Evolutionary conservation across 2,329 filamentous ascomycete species (phyloP).

Genomic region (Chrysosporium queenslandicum): DNA sequence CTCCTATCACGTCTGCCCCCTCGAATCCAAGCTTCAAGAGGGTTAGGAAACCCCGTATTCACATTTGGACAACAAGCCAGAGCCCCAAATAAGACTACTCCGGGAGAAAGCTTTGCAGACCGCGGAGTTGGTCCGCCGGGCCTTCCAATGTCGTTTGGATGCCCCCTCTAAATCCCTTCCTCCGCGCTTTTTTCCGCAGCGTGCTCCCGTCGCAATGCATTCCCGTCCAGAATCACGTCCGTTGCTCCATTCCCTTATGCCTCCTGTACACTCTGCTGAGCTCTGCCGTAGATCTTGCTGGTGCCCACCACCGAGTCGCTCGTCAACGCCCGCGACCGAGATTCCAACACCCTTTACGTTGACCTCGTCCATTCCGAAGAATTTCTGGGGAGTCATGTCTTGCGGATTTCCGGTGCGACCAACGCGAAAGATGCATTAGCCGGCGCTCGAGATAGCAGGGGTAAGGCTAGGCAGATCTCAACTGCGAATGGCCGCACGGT

Average conservation of each 20-base stretch:
- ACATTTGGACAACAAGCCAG: background rate
- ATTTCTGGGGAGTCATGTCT: slow-evolving; percentile 91
- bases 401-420: slow-evolving; percentile 58
- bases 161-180: slow-evolving; percentile 98
- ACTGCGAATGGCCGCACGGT: slow-evolving; percentile 89
- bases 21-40: too few relatives aligned
- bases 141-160: slow-evolving; percentile 54
- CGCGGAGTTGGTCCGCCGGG: slow-evolving; percentile 26
- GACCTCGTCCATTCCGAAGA: slow-evolving; percentile 85
- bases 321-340: slow-evolving; percentile 75
- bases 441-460: slow-evolving; percentile 72
- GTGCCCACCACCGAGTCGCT: slow-evolving; percentile 90
- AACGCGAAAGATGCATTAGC: slow-evolving; percentile 45
- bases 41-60: too few relatives aligned
- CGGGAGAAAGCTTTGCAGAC: slow-evolving; percentile 8
- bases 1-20: too few relatives aligned
- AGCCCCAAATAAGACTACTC: background rate
- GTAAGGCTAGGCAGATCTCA: slow-evolving; percentile 87
- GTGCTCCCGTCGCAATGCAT: slow-evolving; percentile 82
- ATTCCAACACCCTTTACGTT: slow-evolving; percentile 63
- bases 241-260: slow-evolving; percentile 11
- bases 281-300: slow-evolving; percentile 56
- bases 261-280: slow-evolving; percentile 11
- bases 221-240: slow-evolving; percentile 75
- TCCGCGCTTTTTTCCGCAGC: slow-evolving; percentile 98